Percentiles rank a stretch among this genome's conserved stretches.
Evolutionary conservation across 306 rosid species (phyloP).

Genomic region (Glycine tomentella): DNA sequence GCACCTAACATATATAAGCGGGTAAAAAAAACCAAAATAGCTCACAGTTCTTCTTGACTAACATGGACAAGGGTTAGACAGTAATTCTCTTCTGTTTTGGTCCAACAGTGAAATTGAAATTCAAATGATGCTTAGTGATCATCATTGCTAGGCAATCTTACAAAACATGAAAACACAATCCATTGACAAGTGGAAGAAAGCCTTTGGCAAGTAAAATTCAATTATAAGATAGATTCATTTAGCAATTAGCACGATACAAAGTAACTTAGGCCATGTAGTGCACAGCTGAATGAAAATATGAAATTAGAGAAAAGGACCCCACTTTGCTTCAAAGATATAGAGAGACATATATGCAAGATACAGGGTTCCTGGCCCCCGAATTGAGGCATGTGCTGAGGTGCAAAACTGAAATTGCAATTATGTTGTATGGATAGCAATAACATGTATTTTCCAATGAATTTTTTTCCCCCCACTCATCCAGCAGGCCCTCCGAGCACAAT

Average conservation of each 20-base stretch:
- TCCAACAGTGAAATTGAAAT: constrained; percentile 36
- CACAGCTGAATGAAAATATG: constrained; percentile 23
- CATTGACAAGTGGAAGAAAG: constrained; percentile 30
- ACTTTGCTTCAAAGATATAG: constrained; percentile 24
- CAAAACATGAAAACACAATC: constrained; percentile 16
- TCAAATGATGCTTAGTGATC: constrained; percentile 46
- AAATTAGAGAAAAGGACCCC: constrained; percentile 38
- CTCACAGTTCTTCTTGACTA: not conserved
- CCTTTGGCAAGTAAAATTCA: constrained; percentile 25
- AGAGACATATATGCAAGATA: constrained; percentile 34
- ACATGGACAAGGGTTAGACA: not conserved
- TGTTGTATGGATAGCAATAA: constrained; percentile 8
- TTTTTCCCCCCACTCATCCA: constrained; percentile 20
- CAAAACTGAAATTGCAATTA: constrained; percentile 48
- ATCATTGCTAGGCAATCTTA: constrained; percentile 40
- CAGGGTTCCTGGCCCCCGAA: constrained; percentile 43
- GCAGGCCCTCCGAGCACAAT: constrained; percentile 30
- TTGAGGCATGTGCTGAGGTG: constrained; percentile 55
- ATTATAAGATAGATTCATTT: not conserved
- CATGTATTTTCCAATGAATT: constrained; percentile 15
- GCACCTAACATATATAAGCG: constrained; percentile 53
- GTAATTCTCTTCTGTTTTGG: constrained; percentile 29
- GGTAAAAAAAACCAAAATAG: not conserved
- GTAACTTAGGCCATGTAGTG: not conserved
- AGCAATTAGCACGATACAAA: no score